Conservation (phyloP, 2,329 filamentous ascomycete species). For the Lasiodiplodia sp. region DNA sequence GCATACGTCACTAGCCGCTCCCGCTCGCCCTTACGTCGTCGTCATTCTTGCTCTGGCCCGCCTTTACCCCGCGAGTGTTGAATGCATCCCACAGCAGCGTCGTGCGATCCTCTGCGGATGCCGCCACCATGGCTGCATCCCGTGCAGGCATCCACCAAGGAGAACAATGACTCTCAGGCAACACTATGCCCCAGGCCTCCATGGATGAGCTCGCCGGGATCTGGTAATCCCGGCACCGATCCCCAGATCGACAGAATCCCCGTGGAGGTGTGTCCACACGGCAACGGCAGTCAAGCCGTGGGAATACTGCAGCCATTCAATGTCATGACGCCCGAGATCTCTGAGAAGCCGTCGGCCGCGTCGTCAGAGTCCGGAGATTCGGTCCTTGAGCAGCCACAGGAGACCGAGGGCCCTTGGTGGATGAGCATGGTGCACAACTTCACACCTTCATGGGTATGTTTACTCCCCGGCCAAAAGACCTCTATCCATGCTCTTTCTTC, state of each 20-base stretch:
- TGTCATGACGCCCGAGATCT: constrained; percentile 6
- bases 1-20: constrained; percentile 23
- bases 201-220: constrained; percentile 21
- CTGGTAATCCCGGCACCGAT: constrained; percentile 11
- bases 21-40: not conserved
- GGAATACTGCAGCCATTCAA: constrained; percentile 14
- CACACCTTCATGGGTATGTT: constrained; percentile 42
- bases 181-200: constrained; percentile 10
- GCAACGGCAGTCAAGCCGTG: constrained; percentile 25
- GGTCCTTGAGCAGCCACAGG: constrained; percentile 11
- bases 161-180: constrained; percentile 5
- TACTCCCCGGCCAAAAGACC: not conserved
- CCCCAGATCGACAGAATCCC: constrained; percentile 15
- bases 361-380: constrained; percentile 18
- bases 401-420: constrained; percentile 16
- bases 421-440: constrained; percentile 40
- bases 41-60: not conserved
- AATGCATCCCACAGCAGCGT: constrained; percentile 22
- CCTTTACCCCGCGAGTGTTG: not conserved
- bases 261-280: constrained; percentile 18
- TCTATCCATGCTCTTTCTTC: constrained; percentile 11
- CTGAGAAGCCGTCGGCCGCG: constrained; percentile 27
- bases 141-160: constrained; percentile 9
- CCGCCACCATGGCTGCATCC: constrained; percentile 28
- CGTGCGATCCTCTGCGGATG: constrained; percentile 25